Evolutionary conservation across 2,329 filamentous ascomycete genomes (phyloP).

Genomic region (Curvularia sp.): DNA sequence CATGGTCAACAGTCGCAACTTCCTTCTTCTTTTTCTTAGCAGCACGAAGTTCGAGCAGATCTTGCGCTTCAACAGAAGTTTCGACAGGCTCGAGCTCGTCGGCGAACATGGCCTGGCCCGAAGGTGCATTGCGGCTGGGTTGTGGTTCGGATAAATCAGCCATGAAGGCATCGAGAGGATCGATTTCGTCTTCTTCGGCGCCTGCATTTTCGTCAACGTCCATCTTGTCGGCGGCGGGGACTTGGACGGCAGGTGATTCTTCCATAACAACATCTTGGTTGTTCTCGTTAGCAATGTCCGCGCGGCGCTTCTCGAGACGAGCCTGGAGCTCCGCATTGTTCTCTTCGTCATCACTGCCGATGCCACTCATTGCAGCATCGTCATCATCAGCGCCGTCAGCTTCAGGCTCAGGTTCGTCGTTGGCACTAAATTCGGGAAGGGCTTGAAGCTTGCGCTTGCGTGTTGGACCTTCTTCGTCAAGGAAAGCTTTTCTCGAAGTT

Average conservation of each 20-base stretch:
- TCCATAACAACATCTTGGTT: constrained; percentile 55
- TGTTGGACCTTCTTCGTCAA: constrained; percentile 83
- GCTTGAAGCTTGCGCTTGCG: constrained; percentile 84
- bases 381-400: constrained; percentile 67
- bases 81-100: constrained; percentile 77
- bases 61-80: constrained; percentile 68
- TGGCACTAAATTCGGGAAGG: constrained; percentile 73
- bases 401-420: constrained; percentile 50
- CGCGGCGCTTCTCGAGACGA: constrained; percentile 75
- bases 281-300: constrained; percentile 67
- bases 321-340: constrained; percentile 85
- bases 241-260: constrained; percentile 47
- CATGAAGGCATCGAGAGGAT: constrained; percentile 98
- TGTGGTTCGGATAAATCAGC: constrained; percentile 61
- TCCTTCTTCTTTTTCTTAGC: constrained; percentile 91
- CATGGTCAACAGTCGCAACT: constrained; percentile 85
- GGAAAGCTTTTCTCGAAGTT: constrained; percentile 78
- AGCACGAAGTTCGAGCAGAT: constrained; percentile 59
- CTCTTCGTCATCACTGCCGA: constrained; percentile 84
- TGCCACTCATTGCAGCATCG: constrained; percentile 76
- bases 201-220: constrained; percentile 59
- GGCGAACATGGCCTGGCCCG: constrained; percentile 86
- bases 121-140: constrained; percentile 61
- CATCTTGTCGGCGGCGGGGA: constrained; percentile 58
- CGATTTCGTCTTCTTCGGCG: constrained; percentile 74